Base-by-base conservation (phyloP, 352 stramenopile genomes). In the Elongisporangium senticosum region DNA sequence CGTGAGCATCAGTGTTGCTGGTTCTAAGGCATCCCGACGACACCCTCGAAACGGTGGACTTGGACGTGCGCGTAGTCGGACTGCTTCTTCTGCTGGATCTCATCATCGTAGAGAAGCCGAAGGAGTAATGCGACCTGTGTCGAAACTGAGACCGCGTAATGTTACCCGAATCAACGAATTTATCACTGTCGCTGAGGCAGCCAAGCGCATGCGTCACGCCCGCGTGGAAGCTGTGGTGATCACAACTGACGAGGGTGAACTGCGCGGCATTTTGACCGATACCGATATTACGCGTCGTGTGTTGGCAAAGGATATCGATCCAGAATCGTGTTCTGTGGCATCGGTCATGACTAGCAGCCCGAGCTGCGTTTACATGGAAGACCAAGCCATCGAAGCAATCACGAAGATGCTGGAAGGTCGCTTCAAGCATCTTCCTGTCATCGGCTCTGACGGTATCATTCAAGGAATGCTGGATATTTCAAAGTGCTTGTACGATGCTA, bases 381-480 rank as follows among this genome's bases (percentile, higher is more conserved):
- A 96, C 53, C 84, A 76, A 26, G 87, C 87, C 0, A 92, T 92
- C 23, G 82, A 95, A 62, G 86, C 87, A 17, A 90, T 96, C 53
- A 95, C 85, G 0, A 90, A 93, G 65, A 96, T 96, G 87, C 73
- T 95, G 4, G 82, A 94, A 67, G 86, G 86, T 8, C 82, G 83
- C 11, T 95, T 95, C 63, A 95, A 95, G 60, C 85, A 96, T 63
- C 69, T 96, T 59, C 87, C 87, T 0, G 83, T 96, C 7, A 72
- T 95, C 14, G 83, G 79, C 21, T 60, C 68, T 0, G 79, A 93
- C 33, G 86, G 84, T 22, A 80, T 76, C 4, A 77, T 91, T 20
- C 77, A 86, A 53, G 84, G 85, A 26, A 93, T 96, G 81, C 65
- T 96, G n/a, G 84, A 96, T 49, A 95, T 96, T 47, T 93, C 87